Base-by-base conservation (phyloP, 1,139 yeast genomes). In the Geotrichum australiense region DNA sequence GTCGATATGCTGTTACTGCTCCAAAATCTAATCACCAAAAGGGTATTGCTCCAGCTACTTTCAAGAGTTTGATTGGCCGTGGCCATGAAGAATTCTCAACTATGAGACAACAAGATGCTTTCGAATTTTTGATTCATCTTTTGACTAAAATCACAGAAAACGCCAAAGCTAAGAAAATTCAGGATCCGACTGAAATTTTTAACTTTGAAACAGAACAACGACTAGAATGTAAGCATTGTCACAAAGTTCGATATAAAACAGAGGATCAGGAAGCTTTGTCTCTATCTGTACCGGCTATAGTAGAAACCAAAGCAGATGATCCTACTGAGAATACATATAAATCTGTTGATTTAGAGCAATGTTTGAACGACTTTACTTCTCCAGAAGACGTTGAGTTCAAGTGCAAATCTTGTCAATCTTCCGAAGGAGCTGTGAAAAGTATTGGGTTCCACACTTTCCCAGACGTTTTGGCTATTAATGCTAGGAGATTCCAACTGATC, bases 21-120 rank as follows among this genome's bases (percentile, higher is more conserved):
- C 71, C 68, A 16, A 55, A 57, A 1, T 50, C 60, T 4, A 68
- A 66, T 10, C 84, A 80, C 56, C 93, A 86, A 56, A 57, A 67
- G 30, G 97, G 97, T 3, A 71, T 91, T 21, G 75, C 77, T 42
- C 96, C 96, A 0, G 67, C 76, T 1, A 71, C 80, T 46, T 80
- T 91, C 61, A 91, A 89, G 59, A 66, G 74, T 3, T 65, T 86
- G 21, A 69, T 93, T 43, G 96, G 96, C 1, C 73, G 73, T 42
- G 77, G 76, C 33, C 94, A 91, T 60, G 70, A 71, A 12, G 98
- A 91, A 56, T 91, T 91, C 55, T 71, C 80, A 36, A 80, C 95
- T 0, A 84, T 80, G 71, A 76, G 78, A 53, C 99, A 91, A 57
- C 98, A 91, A 59, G 99, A 91, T 66, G 93, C 97, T 0, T 83